Percentiles rank a stretch among this genome's conserved stretches.
Evolutionary conservation across 495 filamentous ascomycete species (phyloP).

Genomic region (Baudoinia panamericana): DNA sequence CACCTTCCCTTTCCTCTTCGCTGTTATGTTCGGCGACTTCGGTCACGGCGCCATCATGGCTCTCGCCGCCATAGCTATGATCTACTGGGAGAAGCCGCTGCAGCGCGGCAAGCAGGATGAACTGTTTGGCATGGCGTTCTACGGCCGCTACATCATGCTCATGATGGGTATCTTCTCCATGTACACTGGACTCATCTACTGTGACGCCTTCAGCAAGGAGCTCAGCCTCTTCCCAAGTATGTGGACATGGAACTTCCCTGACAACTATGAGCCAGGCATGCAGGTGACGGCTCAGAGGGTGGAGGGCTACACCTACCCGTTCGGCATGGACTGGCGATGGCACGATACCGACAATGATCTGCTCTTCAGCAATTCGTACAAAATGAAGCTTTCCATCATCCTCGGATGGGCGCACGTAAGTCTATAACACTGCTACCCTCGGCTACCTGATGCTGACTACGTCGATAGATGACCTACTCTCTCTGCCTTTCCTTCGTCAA

Average conservation of each 20-base stretch:
- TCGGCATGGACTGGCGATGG: slow-evolving; percentile 95
- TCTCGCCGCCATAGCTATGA: slow-evolving; percentile 69
- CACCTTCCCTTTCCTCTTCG: slow-evolving; percentile 96
- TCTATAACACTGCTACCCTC: slow-evolving; percentile 3
- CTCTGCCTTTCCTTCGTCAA: slow-evolving; percentile 88
- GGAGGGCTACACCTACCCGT: slow-evolving; percentile 71
- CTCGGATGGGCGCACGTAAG: slow-evolving; percentile 82
- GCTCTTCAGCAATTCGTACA: slow-evolving; percentile 92
- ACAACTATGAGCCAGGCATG: slow-evolving; percentile 39
- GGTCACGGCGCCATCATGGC: slow-evolving; percentile 86
- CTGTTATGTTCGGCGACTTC: slow-evolving; percentile 97
- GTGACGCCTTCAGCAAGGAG: slow-evolving; percentile 90
- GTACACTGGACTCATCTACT: slow-evolving; percentile 95
- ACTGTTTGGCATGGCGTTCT: slow-evolving; percentile 94
- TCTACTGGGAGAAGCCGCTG: slow-evolving; percentile 83
- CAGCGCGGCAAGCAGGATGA: slow-evolving; percentile 79
- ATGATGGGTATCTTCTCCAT: slow-evolving; percentile 97
- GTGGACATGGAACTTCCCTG: slow-evolving; percentile 61
- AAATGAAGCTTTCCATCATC: slow-evolving; percentile 98
- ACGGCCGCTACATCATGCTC: slow-evolving; percentile 93
- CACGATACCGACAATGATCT: slow-evolving; percentile 88
- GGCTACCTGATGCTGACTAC: no score
- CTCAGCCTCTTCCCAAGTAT: slow-evolving; percentile 76
- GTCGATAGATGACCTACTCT: slow-evolving; percentile 88
- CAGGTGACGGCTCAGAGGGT: slow-evolving; percentile 52